Evolutionary conservation across 345 rosid genomes (phyloP).

Genomic region (Pugionium cornutum): DNA sequence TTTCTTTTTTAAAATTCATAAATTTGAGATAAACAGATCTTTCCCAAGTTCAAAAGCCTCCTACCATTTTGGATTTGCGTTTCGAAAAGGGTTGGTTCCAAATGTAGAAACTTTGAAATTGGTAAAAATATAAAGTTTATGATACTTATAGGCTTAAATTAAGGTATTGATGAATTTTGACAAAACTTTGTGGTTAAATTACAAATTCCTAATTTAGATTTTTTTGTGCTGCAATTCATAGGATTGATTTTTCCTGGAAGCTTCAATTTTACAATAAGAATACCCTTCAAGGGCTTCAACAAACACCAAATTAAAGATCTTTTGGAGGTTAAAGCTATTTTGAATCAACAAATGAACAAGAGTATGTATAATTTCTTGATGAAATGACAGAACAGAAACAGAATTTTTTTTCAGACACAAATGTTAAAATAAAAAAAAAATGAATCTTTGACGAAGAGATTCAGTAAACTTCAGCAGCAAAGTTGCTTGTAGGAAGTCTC

Average conservation of each 20-base stretch:
- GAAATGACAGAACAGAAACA: slow-evolving; percentile 8
- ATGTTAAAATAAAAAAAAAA: not conserved
- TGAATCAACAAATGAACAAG: slow-evolving; percentile 29
- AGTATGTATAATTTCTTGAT: not conserved
- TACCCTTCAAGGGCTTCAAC: not conserved
- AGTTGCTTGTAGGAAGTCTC: slow-evolving; percentile 64
- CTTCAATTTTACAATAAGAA: not conserved
- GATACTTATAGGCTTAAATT: not conserved
- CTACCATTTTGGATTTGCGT: not conserved
- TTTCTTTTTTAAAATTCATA: slow-evolving; percentile 14
- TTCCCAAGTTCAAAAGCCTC: not conserved
- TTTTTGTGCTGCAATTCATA: not conserved
- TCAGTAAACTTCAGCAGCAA: slow-evolving; percentile 49
- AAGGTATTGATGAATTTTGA: not conserved
- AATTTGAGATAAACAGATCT: slow-evolving; percentile 16
- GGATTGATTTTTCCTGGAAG: not conserved
- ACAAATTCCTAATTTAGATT: not conserved
- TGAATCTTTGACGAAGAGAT: slow-evolving; percentile 22
- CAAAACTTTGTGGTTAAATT: not conserved
- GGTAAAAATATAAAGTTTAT: not conserved
- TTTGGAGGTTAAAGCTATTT: slow-evolving; percentile 1
- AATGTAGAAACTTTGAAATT: not conserved
- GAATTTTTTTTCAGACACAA: slow-evolving; percentile 2
- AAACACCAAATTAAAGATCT: slow-evolving; percentile 3
- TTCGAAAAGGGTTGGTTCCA: not conserved